These are phyloP conservation scores for Picea abies DNA, from an alignment of 83 land plant species.

Conservation along the genomic window DNA sequence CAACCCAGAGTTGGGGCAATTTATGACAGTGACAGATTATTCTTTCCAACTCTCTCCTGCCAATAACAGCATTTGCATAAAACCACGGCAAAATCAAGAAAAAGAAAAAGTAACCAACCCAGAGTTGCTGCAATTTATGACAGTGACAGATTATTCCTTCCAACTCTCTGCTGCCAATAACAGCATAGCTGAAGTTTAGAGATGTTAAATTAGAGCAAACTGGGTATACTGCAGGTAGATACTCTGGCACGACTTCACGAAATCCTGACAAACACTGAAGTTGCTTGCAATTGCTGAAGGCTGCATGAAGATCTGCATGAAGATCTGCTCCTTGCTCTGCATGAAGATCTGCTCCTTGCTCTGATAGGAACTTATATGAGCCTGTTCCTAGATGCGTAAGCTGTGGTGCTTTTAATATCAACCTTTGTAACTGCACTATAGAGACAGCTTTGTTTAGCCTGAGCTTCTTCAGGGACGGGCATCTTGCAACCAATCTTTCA, in stretches of 20 bases:
- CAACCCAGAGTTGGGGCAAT: conserved; percentile 80
- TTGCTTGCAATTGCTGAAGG: conserved; percentile 53
- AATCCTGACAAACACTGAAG: conserved; percentile 82
- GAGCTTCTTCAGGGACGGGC: conserved; percentile 57
- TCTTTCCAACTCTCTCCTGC: conserved; percentile 49
- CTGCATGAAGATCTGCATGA: conserved; percentile 27
- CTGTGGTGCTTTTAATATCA: conserved; percentile 69
- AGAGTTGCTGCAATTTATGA: conserved; percentile 69
- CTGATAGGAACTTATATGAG: conserved; percentile 25
- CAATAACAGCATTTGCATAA: conserved; percentile 44
- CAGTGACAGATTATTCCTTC: conserved; percentile 64
- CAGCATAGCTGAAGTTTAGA: conserved; percentile 86
- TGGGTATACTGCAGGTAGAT: conserved; percentile 62
- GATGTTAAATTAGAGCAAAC: conserved; percentile 71
- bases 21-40: conserved; percentile 70
- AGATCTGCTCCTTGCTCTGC: conserved; percentile 12
- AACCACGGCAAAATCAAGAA: background rate
- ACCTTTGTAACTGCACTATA: conserved; percentile 49
- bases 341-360: conserved; percentile 6
- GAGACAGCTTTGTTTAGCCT: conserved; percentile 52
- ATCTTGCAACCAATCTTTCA: conserved; percentile 69
- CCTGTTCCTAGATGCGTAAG: conserved; percentile 84
- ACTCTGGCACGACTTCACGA: conserved; percentile 57
- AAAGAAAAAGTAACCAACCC: conserved; percentile 53
- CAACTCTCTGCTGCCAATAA: conserved; percentile 53